Evolutionary conservation across 345 rosid species (phyloP).

Genomic region (Linum tenue): DNA sequence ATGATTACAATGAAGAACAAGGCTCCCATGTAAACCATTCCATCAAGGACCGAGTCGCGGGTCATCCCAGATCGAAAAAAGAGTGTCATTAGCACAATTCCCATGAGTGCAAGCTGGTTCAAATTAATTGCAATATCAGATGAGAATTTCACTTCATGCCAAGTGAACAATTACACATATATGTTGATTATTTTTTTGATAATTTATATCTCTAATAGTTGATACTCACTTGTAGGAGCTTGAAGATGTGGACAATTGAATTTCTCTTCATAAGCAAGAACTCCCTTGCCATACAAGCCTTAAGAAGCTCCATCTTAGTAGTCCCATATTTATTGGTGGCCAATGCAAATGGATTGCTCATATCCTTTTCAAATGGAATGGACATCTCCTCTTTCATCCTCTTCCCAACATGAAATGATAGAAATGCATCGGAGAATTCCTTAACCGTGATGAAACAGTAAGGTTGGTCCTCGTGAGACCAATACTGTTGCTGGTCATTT

Average conservation of each 20-base stretch:
- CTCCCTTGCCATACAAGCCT: neutral
- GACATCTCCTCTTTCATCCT: neutral
- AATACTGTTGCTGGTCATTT: slow-evolving; percentile 4
- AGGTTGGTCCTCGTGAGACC: neutral
- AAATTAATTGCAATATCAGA: neutral
- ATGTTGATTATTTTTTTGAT: too few relatives aligned
- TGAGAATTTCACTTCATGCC: neutral
- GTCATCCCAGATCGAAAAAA: slow-evolving; percentile 1
- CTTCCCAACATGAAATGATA: neutral
- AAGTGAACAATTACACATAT: too few relatives aligned
- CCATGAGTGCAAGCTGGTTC: neutral
- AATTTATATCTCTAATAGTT: too few relatives aligned
- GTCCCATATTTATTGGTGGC: neutral
- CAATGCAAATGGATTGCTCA: neutral
- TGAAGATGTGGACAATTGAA: neutral
- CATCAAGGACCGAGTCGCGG: neutral
- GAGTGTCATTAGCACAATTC: neutral
- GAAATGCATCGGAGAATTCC: neutral
- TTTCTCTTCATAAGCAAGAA: slow-evolving; percentile 1
- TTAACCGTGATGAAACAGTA: slow-evolving; percentile 1
- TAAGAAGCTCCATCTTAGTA: neutral
- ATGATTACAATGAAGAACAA: neutral
- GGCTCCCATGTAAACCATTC: neutral
- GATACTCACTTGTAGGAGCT: slow-evolving; percentile 1
- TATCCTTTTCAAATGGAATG: neutral